phyloP scores from a whole-genome alignment of 371 early-diverging fungal genomes.

The Thermomucor indicae-seudaticae region DNA sequence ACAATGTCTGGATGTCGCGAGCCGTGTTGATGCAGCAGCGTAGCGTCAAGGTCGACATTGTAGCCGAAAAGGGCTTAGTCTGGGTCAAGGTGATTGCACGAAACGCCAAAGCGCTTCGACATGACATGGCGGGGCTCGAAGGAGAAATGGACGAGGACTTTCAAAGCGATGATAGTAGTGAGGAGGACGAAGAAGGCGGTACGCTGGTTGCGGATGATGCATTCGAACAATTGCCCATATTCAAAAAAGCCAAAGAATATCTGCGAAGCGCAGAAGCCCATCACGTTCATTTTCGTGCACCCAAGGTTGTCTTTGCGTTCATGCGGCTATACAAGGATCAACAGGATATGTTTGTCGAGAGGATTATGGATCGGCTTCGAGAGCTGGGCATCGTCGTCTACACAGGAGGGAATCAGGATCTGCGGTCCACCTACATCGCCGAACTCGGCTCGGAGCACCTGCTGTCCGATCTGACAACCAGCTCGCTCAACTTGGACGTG shows the following conservation, averaged over 20 bases:
- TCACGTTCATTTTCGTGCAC: conserved; percentile 46
- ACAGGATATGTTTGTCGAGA: conserved; percentile 33
- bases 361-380: conserved; percentile 27
- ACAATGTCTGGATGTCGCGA: conserved; percentile 20
- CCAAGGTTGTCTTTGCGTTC: conserved; percentile 54
- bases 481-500: conserved; percentile 49
- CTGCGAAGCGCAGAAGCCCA: conserved; percentile 43
- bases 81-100: conserved; percentile 58
- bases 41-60: conserved; percentile 46
- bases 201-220: neutral
- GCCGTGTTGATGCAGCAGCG: conserved; percentile 23
- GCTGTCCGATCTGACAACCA: conserved; percentile 22
- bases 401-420: neutral
- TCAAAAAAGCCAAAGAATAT: conserved; percentile 45
- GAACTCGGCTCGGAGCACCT: neutral
- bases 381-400: conserved; percentile 38
- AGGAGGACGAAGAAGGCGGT: conserved; percentile 7
- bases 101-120: conserved; percentile 44
- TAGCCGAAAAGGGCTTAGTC: conserved; percentile 39
- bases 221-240: conserved; percentile 40
- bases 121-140: conserved; percentile 47
- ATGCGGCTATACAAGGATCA: conserved; percentile 31
- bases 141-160: conserved; percentile 6
- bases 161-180: conserved; percentile 11
- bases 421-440: conserved; percentile 5